phyloP scores from a whole-genome alignment of 768 basidiomycete genomes.

The Suillus subalutaceus region DNA sequence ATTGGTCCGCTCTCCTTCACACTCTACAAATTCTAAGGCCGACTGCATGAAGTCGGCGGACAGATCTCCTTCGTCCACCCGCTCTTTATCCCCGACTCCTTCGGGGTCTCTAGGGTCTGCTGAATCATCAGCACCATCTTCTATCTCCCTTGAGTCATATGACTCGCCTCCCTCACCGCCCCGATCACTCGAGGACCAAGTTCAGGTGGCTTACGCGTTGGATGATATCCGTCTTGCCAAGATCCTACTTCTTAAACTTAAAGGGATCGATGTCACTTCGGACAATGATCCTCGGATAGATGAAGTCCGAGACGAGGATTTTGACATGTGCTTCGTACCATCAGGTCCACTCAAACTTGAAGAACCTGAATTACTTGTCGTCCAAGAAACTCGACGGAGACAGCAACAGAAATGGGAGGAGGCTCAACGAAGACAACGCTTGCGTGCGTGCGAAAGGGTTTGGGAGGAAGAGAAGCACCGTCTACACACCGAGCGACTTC shows the following conservation, averaged over 20 bases:
- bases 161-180: conserved; percentile 48
- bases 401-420: conserved; percentile 37
- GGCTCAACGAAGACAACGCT: conserved; percentile 40
- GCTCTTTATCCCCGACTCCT: conserved; percentile 27
- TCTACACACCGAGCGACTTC: conserved; percentile 41
- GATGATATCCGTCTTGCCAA: conserved; percentile 71
- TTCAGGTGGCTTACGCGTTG: conserved; percentile 67
- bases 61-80: conserved; percentile 13
- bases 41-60: not conserved
- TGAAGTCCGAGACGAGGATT: conserved; percentile 55
- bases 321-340: conserved; percentile 41
- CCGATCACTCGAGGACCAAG: conserved; percentile 58
- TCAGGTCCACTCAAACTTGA: conserved; percentile 42
- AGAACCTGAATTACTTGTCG: conserved; percentile 43
- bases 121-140: conserved; percentile 25
- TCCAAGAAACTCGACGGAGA: conserved; percentile 37
- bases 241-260: conserved; percentile 61
- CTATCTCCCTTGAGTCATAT: conserved; percentile 40
- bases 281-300: conserved; percentile 67
- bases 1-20: conserved; percentile 3
- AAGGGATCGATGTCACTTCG: conserved; percentile 59
- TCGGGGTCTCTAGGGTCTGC: conserved; percentile 17
- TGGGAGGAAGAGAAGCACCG: conserved; percentile 53
- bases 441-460: conserved; percentile 48
- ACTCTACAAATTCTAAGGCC: conserved; percentile 4